Conservation (phyloP, 192 early-diverging fungal species). For the Linnemannia exigua region DNA sequence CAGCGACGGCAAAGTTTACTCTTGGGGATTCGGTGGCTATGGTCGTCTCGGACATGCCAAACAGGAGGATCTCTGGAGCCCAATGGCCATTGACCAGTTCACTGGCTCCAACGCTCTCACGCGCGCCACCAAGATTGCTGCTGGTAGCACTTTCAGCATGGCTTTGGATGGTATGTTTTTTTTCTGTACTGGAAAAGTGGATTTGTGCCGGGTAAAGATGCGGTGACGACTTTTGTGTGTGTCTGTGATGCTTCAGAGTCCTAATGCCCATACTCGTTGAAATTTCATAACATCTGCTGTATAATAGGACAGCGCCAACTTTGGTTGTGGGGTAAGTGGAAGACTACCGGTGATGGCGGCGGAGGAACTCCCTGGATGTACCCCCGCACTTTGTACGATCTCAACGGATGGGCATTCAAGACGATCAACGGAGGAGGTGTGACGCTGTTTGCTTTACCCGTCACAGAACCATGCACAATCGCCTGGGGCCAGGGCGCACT, state of each 20-base stretch:
- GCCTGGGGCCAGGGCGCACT: conserved; percentile 63
- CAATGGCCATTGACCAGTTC: conserved; percentile 59
- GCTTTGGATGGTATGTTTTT: conserved; percentile 57
- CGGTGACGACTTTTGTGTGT: background rate
- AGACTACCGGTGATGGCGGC: conserved; percentile 65
- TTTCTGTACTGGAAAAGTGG: too few relatives aligned
- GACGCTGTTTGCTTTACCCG: conserved; percentile 57
- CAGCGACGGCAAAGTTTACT: conserved; percentile 66
- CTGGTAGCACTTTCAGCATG: conserved; percentile 65
- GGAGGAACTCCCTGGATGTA: conserved; percentile 68
- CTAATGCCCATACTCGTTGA: background rate
- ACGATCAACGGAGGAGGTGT: conserved; percentile 56
- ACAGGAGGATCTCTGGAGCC: conserved; percentile 64
- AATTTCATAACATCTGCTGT: background rate
- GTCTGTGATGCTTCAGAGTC: background rate
- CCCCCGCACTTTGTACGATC: conserved; percentile 59
- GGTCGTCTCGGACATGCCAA: conserved; percentile 74
- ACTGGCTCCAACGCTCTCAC: conserved; percentile 48
- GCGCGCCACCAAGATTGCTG: conserved; percentile 54
- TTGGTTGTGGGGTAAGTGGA: conserved; percentile 68
- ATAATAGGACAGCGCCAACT: conserved; percentile 48
- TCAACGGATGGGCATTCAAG: conserved; percentile 63
- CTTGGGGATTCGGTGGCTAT: conserved; percentile 76
- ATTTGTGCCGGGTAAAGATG: background rate
- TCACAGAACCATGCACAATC: conserved; percentile 50